Conservation (phyloP, 2,329 filamentous ascomycete species). For the Xylariales sp. region DNA sequence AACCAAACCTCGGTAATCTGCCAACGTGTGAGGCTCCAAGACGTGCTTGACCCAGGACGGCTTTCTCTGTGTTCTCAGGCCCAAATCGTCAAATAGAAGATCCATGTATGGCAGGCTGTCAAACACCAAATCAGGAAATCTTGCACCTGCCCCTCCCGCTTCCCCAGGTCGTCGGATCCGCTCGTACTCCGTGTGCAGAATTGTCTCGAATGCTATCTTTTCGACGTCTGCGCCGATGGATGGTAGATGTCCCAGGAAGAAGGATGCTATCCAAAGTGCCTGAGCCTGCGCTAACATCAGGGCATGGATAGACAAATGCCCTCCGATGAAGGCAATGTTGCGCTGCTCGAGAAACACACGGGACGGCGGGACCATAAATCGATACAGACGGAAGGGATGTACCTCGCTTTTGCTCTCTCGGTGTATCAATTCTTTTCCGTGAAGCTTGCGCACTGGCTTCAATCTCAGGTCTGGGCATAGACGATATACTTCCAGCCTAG, state of each 20-base stretch:
- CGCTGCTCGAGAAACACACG: slow-evolving; percentile 10
- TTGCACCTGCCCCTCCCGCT: slow-evolving; percentile 41
- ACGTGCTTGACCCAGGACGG: not conserved
- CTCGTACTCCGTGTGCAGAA: slow-evolving; percentile 52
- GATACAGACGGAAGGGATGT: slow-evolving; percentile 14
- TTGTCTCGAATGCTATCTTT: slow-evolving; percentile 33
- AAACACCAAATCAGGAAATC: slow-evolving; percentile 55
- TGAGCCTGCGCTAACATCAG: slow-evolving; percentile 28
- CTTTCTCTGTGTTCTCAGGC: slow-evolving; percentile 37
- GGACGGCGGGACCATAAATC: slow-evolving; percentile 22
- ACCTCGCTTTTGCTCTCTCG: not conserved
- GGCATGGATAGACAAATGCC: slow-evolving; percentile 24
- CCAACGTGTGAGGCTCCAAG: not conserved
- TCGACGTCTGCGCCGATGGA: slow-evolving; percentile 11
- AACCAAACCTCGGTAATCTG: not conserved
- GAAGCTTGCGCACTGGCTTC: not conserved
- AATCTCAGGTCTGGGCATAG: slow-evolving; percentile 6
- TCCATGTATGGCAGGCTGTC: slow-evolving; percentile 59
- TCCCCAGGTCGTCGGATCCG: slow-evolving; percentile 43
- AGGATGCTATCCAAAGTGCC: slow-evolving; percentile 53
- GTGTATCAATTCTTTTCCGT: not conserved
- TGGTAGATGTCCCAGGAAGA: slow-evolving; percentile 36
- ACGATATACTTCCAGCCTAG: not conserved
- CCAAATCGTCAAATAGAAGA: slow-evolving; percentile 51
- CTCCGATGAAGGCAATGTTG: slow-evolving; percentile 27